Base-by-base conservation (phyloP, 2,329 filamentous ascomycete genomes). In the Metarhizium rileyi region DNA sequence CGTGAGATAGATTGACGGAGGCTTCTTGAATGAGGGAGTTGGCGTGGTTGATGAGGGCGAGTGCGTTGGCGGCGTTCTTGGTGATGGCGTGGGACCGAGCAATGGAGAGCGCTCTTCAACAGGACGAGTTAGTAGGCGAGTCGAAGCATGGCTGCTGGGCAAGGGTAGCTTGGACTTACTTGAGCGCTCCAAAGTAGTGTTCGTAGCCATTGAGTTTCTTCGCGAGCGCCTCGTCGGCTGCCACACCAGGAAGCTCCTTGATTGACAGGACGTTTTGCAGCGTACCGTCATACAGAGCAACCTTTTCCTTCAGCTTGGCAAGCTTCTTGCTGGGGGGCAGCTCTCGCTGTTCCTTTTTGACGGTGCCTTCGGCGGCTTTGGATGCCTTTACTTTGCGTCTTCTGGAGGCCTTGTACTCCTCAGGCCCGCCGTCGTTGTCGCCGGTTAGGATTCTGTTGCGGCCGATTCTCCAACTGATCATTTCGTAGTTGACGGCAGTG, bases 391-490 rank as follows among this genome's bases (percentile, higher is more conserved):
- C 46, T 52, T 62, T 75, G 61, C 75, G 80, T 60, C 80, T 80
- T 54, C 71, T 73, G 42, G 67, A 69, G 2, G 66, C 65, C 3
- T 68, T 70, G 51, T 75, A 76, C 18, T 77, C 74, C 20, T 78
- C 66, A 16, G 76, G 66, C 16, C 87, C 77, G 3, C 91, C 91
- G 58, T 97, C 91, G 49, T 86, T 76, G 6, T 79, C 72, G n/a
- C 91, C 90, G 47, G 89, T 87, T 53, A 98, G 72, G 0, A 95
- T 85, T 48, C 93, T 78, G 66, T 98, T 97, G 44, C 93, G 84
- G 25, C 91, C 91, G 55, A 97, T 87, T 64, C 93, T 80, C 90
- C 90, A 97, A 62, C 88, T 90, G 50, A 98, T 86, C 67, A 96
- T 81, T 56, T 88, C 87, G 65, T 95, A 97, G 66, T 93, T 95